Evolutionary conservation across 2,329 filamentous ascomycete genomes (phyloP).

Genomic region (Didymella arachidicola): DNA sequence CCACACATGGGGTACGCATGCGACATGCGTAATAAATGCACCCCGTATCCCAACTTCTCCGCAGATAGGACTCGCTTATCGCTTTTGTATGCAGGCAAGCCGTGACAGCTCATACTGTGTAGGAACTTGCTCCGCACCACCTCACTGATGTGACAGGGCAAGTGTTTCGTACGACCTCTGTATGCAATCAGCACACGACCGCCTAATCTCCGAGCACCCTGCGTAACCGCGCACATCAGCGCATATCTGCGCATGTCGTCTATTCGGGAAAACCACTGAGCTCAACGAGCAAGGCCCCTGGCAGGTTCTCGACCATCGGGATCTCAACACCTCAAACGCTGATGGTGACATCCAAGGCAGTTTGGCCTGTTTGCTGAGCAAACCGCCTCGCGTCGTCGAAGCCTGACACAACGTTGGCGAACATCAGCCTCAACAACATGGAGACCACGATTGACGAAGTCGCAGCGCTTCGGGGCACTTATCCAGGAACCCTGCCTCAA

Average conservation of each 20-base stretch:
- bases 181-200: not conserved
- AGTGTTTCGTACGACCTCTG: not conserved
- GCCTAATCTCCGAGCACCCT: slow-evolving; percentile 9
- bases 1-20: slow-evolving; percentile 1
- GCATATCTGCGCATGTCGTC: slow-evolving; percentile 7
- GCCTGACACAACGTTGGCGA: not conserved
- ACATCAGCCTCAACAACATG: not conserved
- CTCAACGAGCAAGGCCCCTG: slow-evolving; percentile 12
- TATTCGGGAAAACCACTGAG: not conserved
- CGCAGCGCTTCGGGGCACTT: not conserved
- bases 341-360: not conserved
- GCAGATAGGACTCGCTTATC: slow-evolving; percentile 8
- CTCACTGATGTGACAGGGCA: slow-evolving; percentile 7
- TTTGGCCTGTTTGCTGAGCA: not conserved
- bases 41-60: slow-evolving; percentile 7
- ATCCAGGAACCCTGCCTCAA: slow-evolving; percentile 15
- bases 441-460: not conserved
- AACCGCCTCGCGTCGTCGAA: not conserved
- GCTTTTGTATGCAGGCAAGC: not conserved
- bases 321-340: not conserved
- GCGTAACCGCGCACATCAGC: slow-evolving; percentile 7
- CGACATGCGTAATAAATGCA: slow-evolving; percentile 3
- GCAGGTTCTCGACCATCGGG: not conserved
- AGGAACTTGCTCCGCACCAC: not conserved
- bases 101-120: slow-evolving; percentile 3